These are phyloP conservation scores for Akebia trifoliata DNA, from an alignment of 164 flowering plant species.

Conservation along the genomic window DNA sequence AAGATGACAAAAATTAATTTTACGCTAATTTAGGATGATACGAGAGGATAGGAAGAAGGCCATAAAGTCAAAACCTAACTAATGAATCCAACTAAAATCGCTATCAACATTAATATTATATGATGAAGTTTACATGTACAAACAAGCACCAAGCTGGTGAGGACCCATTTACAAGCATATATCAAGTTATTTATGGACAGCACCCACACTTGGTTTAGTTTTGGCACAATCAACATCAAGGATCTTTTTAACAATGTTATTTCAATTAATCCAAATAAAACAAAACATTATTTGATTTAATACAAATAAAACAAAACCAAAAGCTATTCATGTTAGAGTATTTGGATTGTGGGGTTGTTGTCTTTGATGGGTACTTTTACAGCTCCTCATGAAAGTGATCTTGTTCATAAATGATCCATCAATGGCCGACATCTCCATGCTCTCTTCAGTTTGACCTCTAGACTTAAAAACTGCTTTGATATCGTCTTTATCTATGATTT, in stretches of 20 bases:
- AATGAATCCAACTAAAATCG: background rate
- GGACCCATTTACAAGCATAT: background rate
- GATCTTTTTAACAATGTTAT: background rate
- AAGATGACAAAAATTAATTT: no score
- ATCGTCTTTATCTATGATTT: no score
- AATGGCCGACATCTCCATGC: conserved; percentile 8
- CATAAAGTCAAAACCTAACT: background rate
- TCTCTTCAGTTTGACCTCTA: background rate
- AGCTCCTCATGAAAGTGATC: conserved; percentile 12
- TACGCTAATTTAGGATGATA: no score
- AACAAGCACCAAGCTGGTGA: no score
- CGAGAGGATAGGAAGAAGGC: no score
- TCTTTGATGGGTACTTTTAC: background rate
- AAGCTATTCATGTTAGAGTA: background rate
- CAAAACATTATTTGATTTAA: conserved; percentile 4
- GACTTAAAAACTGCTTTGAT: conserved; percentile 1
- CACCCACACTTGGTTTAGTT: background rate
- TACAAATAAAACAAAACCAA: conserved; percentile 8
- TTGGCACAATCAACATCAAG: background rate
- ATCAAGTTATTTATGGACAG: background rate
- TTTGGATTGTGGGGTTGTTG: background rate
- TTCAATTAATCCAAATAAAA: conserved; percentile 4
- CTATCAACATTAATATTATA: background rate
- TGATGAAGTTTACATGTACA: conserved; percentile 2
- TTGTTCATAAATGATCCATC: background rate